Evolutionary conservation across 192 early-diverging fungal species (phyloP).

Genomic region (Chytriomyces confervae): DNA sequence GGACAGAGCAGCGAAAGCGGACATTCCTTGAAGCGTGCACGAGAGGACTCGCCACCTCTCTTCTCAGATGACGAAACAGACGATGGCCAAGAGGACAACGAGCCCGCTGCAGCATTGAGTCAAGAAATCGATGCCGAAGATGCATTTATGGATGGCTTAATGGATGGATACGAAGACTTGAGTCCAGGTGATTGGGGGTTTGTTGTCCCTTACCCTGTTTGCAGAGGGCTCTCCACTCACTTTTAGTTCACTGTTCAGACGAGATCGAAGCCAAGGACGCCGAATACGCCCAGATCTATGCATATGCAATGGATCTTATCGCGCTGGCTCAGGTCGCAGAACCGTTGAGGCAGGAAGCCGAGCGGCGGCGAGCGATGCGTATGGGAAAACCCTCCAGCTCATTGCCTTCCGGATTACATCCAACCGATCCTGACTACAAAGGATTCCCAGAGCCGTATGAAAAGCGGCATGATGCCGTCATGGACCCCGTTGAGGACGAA

Average conservation of each 20-base stretch:
- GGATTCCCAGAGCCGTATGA: no score
- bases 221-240: neutral
- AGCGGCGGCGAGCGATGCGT: no score
- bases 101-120: neutral
- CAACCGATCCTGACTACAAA: no score
- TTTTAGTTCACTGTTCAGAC: neutral
- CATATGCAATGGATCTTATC: no score
- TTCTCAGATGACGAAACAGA: conserved; percentile 17
- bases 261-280: conserved; percentile 25
- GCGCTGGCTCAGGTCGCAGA: no score
- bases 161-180: conserved; percentile 16
- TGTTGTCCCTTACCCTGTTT: neutral
- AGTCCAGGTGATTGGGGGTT: conserved; percentile 1
- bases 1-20: neutral
- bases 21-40: neutral
- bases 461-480: no score
- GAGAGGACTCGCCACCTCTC: conserved; percentile 16
- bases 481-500: no score
- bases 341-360: no score
- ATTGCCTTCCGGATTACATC: no score
- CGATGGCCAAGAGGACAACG: neutral
- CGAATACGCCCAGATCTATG: conserved; percentile 4
- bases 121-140: neutral
- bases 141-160: conserved; percentile 12
- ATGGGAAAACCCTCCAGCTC: no score